Percentiles rank a stretch among this genome's conserved stretches.
Evolutionary conservation across 306 rosid species (phyloP).

Genomic region (Begonia fuchsioides): DNA sequence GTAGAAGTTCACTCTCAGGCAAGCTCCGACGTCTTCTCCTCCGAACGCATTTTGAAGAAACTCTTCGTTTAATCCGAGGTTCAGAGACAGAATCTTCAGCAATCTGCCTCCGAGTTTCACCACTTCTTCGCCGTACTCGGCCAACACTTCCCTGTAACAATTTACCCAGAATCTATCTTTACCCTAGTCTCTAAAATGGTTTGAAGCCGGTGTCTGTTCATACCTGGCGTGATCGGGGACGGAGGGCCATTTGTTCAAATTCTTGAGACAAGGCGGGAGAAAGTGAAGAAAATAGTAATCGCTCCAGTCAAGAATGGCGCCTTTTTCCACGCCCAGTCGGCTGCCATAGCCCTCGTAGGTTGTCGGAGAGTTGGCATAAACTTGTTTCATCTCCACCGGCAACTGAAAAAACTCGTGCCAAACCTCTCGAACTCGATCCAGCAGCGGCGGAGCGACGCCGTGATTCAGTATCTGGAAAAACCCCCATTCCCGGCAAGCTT

Average conservation of each 20-base stretch:
- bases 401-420: constrained; percentile 63
- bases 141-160: not conserved
- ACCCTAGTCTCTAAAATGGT: not conserved
- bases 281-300: constrained; percentile 68
- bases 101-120: not conserved
- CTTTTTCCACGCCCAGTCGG: constrained; percentile 58
- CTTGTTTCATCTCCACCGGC: constrained; percentile 52
- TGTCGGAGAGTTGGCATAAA: constrained; percentile 44
- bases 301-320: constrained; percentile 73
- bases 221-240: not conserved
- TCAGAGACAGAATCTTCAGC: not conserved
- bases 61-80: not conserved
- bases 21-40: not conserved
- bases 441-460: not conserved
- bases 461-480: not conserved
- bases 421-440: constrained; percentile 6
- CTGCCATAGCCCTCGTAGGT: constrained; percentile 89
- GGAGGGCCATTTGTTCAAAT: not conserved
- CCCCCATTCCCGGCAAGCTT: not conserved
- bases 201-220: not conserved
- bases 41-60: not conserved
- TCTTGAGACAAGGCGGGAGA: constrained; percentile 20
- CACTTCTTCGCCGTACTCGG: not conserved
- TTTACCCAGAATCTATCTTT: not conserved
- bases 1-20: not conserved